Evolutionary conservation across 148 eudicot species (phyloP).

Genomic region (Camellia lanceoleosa): DNA sequence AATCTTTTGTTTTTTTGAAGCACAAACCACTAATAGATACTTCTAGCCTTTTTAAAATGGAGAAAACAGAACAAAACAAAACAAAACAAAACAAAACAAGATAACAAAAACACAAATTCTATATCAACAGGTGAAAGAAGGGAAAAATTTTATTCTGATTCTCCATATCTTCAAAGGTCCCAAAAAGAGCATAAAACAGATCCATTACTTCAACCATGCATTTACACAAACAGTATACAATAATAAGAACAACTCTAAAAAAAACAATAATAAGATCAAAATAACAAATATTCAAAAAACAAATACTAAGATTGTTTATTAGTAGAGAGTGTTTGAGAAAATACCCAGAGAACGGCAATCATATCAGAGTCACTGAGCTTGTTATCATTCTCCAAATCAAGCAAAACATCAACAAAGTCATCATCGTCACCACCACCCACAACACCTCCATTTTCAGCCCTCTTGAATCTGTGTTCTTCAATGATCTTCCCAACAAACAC

Average conservation of each 20-base stretch:
- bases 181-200: conserved; percentile 8
- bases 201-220: not conserved
- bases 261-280: not conserved
- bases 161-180: conserved; percentile 21
- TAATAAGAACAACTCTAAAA: no score
- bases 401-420: conserved; percentile 88
- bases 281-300: conserved; percentile 51
- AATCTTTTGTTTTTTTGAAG: conserved; percentile 4
- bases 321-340: conserved; percentile 24
- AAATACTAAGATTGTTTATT: no score
- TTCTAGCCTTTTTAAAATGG: no score
- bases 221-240: not conserved
- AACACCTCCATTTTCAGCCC: conserved; percentile 22
- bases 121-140: conserved; percentile 12
- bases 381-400: conserved; percentile 69
- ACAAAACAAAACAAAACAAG: not conserved
- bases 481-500: conserved; percentile 66
- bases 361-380: conserved; percentile 62
- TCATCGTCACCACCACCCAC: conserved; percentile 37
- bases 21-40: conserved; percentile 43
- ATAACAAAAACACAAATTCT: not conserved
- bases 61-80: not conserved
- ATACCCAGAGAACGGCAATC: conserved; percentile 97
- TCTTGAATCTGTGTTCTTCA: conserved; percentile 47
- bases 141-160: conserved; percentile 28